Evolutionary conservation across 1,284 basidiomycete genomes (phyloP).

Genomic region (Trametes polyzona): DNA sequence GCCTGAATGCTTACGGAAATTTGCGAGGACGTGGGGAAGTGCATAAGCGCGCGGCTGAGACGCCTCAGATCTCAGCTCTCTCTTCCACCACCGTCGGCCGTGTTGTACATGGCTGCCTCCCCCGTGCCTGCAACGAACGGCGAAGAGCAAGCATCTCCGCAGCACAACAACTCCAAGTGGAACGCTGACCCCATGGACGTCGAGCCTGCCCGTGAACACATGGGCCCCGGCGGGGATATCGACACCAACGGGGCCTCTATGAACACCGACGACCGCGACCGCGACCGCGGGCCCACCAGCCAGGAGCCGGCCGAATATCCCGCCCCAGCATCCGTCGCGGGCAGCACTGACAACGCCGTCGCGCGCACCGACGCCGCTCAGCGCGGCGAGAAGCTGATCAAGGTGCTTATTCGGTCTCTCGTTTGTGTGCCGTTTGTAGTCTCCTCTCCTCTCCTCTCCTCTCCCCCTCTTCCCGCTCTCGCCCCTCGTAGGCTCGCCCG

Average conservation of each 20-base stretch:
- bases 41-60: background rate
- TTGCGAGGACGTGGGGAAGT: slow-evolving; percentile 4
- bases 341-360: slow-evolving; percentile 23
- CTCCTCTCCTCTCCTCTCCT: slow-evolving; percentile 8
- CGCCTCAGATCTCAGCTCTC: slow-evolving; percentile 11
- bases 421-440: slow-evolving; percentile 35
- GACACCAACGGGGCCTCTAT: background rate
- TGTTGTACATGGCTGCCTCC: slow-evolving; percentile 50
- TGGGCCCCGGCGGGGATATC: slow-evolving; percentile 50
- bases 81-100: slow-evolving; percentile 29
- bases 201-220: slow-evolving; percentile 47
- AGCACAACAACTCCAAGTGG: slow-evolving; percentile 31
- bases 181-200: slow-evolving; percentile 55
- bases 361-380: slow-evolving; percentile 41
- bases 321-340: slow-evolving; percentile 37
- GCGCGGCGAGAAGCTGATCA: slow-evolving; percentile 80
- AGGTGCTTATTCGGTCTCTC: slow-evolving; percentile 83
- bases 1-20: slow-evolving; percentile 22
- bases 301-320: slow-evolving; percentile 51
- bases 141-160: slow-evolving; percentile 40
- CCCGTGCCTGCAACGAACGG: slow-evolving; percentile 40
- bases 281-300: slow-evolving; percentile 40
- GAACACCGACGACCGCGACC: slow-evolving; percentile 45
- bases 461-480: slow-evolving; percentile 15
- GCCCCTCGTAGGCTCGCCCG: slow-evolving; percentile 30